Conservation (phyloP, 345 rosid genomes). For the Citrus sinensis region DVS_A1.0 CM039162.1:268501-269000, state of each 20-base stretch:
- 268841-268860: conserved; percentile 96
- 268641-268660: conserved; percentile 13
- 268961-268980: conserved; percentile 91
- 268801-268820: conserved; percentile 99
- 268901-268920: conserved; percentile 99
- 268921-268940: conserved; percentile 80
- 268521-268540: conserved; percentile 24
- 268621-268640: conserved; percentile 16
- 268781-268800: conserved; percentile 64
- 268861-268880: conserved; percentile 89
- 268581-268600: conserved; percentile 4
- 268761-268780: not conserved
- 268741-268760: not conserved
- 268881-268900: conserved; percentile 93
- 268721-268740: not conserved
- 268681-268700: not conserved
- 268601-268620: conserved; percentile 15
- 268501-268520: conserved; percentile 7
- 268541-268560: conserved; percentile 26
- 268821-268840: conserved; percentile 77
- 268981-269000: conserved; percentile 92
- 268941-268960: conserved; percentile 96
- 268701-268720: too few relatives aligned
- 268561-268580: not conserved
- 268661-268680: not conserved